Percentiles rank a stretch among this genome's conserved stretches.
Conservation (phyloP, 441 rosid species). For the California macrophylla region DNA sequence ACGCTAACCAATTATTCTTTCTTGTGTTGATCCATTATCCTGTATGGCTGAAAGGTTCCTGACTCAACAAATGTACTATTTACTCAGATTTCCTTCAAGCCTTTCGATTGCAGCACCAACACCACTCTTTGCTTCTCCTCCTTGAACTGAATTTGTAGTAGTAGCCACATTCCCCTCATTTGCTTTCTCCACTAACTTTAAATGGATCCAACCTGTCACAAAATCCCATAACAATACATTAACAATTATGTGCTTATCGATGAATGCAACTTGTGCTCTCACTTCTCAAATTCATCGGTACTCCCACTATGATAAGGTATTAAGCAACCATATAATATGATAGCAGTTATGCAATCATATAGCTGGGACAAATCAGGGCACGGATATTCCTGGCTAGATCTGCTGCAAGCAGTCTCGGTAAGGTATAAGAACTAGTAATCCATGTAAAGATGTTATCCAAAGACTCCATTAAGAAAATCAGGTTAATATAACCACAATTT, state of each 20-base stretch:
- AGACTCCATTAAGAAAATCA: not conserved
- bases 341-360: not conserved
- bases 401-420: not conserved
- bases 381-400: not conserved
- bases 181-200: conserved; percentile 80
- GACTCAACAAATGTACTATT: conserved; percentile 18
- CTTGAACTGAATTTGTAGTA: conserved; percentile 18
- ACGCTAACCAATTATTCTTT: not conserved
- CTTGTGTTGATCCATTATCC: not conserved
- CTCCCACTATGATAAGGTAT: not conserved
- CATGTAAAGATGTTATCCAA: not conserved
- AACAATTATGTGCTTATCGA: conserved; percentile 1
- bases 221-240: conserved; percentile 4
- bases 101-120: conserved; percentile 73
- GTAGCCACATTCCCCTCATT: conserved; percentile 41
- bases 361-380: not conserved
- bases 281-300: not conserved
- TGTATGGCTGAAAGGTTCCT: not conserved
- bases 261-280: not conserved
- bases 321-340: not conserved
- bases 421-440: not conserved
- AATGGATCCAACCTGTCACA: conserved; percentile 66
- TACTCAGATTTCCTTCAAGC: conserved; percentile 53
- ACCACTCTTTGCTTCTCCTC: conserved; percentile 41
- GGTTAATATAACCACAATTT: not conserved